Percentiles rank a stretch among this genome's conserved stretches.
Evolutionary conservation across 2,329 filamentous ascomycete species (phyloP).

Genomic region (Neobulgaria alba): DNA sequence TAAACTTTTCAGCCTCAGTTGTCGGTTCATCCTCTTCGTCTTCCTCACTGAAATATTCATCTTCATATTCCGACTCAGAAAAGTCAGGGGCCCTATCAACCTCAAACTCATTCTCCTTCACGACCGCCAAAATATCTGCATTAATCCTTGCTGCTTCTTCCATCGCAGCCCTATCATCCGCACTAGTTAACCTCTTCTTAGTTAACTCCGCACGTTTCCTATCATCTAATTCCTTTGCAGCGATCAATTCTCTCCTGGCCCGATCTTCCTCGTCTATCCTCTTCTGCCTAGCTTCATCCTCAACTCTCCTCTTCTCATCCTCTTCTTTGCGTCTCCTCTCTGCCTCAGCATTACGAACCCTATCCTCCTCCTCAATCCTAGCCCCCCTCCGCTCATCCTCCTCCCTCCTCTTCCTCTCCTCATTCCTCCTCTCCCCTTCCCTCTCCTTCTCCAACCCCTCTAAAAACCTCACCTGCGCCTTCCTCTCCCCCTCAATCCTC

Average conservation of each 20-base stretch:
- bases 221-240: neutral
- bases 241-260: neutral
- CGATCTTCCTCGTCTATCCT: neutral
- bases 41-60: neutral
- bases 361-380: neutral
- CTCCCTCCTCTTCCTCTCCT: neutral
- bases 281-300: neutral
- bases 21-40: no score
- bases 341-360: neutral
- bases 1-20: no score
- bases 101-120: neutral
- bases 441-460: slow-evolving; percentile 1
- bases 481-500: neutral
- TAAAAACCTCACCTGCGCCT: neutral
- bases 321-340: neutral
- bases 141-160: neutral
- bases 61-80: neutral
- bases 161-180: neutral
- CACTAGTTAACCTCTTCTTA: neutral
- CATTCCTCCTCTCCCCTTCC: neutral
- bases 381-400: neutral
- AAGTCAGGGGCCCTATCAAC: neutral
- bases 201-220: neutral
- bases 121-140: neutral
- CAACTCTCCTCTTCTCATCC: neutral